phyloP scores from a whole-genome alignment of 805 yeast genomes.

The Ogataea populi-albae region DNA sequence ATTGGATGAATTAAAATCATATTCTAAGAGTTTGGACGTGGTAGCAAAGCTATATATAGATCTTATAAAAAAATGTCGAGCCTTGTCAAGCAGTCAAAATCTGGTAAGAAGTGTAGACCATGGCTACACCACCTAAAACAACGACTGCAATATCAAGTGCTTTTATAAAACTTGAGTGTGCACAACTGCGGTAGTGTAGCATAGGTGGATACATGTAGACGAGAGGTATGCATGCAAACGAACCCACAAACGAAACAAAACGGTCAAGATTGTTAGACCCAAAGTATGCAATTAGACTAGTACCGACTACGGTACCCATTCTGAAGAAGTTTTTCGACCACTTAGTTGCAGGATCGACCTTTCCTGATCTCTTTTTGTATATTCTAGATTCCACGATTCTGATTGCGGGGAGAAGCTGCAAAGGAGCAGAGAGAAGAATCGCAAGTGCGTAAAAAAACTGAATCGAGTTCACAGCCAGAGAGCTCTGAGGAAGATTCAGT shows the following conservation, averaged over 20 bases:
- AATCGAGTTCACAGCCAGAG: slow-evolving; percentile 57
- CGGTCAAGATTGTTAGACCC: slow-evolving; percentile 70
- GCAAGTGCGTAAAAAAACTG: slow-evolving; percentile 75
- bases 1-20: slow-evolving; percentile 1
- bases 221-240: slow-evolving; percentile 81
- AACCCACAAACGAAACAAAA: slow-evolving; percentile 78
- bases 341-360: slow-evolving; percentile 47
- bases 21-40: too few relatives aligned
- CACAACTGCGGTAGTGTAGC: slow-evolving; percentile 58
- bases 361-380: slow-evolving; percentile 59
- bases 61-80: too few relatives aligned
- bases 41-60: too few relatives aligned
- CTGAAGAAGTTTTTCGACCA: slow-evolving; percentile 68
- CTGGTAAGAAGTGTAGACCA: slow-evolving; percentile 67
- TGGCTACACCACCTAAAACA: slow-evolving; percentile 55
- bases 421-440: slow-evolving; percentile 73
- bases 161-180: slow-evolving; percentile 38
- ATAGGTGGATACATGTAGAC: slow-evolving; percentile 85
- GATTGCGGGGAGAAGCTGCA: slow-evolving; percentile 77
- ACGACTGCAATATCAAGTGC: slow-evolving; percentile 48
- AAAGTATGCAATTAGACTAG: slow-evolving; percentile 57
- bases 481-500: slow-evolving; percentile 66
- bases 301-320: slow-evolving; percentile 48
- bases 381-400: slow-evolving; percentile 65
- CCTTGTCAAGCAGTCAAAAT: slow-evolving; percentile 37